Base-by-base conservation (phyloP, 2,329 filamentous ascomycete genomes). In the Hymenoscyphus scutula region DNA sequence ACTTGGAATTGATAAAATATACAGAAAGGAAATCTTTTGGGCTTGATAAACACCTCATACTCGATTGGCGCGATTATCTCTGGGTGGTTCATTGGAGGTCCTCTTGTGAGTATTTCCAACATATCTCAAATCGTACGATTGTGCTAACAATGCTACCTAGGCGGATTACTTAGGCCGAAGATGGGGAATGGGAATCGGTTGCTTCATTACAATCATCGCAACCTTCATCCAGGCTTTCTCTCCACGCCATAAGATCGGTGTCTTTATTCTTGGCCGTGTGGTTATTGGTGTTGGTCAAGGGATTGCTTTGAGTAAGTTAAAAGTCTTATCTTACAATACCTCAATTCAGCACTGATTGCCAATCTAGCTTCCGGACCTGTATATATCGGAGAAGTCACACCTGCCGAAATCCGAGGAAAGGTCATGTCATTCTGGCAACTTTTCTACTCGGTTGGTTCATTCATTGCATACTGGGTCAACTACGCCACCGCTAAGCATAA, bases 391-490 rank as follows among this genome's bases (percentile, higher is more conserved):
- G 88, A 90, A 73, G 77, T 90, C 53, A 81, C 86, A 0, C 86
- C 87, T 0, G 73, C 85, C 8, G 80, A 87, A 65, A 89, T 90
- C 67, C 82, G 86, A 62, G 86, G 86, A 56, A 83, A 80, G 65
- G 86, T 89, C 73, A 89, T 89, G 86, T 84, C 84, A 3, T 87
- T 88, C 71, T 89, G 86, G 86, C 86, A 89, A 74, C 81, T 87
- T 69, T 87, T 87, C 64, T 66, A 64, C 62, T 77, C 89, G 85
- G 76, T 84, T 77, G 13, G 86, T 5, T 68, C 68, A 10, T 70
- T 70, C 59, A 68, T 70, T 65, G 67, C 65, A 7, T 69, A 71
- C 53, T 70, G 68, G 68, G 65, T 71, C 56, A 67, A 65, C 37
- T 68, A 66, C 30, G 70, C 68, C 3, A 66, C 64, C 34, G 56